Evolutionary conservation across 106 monocot species (phyloP).

Genomic region (Ottelia alismoides): DNA sequence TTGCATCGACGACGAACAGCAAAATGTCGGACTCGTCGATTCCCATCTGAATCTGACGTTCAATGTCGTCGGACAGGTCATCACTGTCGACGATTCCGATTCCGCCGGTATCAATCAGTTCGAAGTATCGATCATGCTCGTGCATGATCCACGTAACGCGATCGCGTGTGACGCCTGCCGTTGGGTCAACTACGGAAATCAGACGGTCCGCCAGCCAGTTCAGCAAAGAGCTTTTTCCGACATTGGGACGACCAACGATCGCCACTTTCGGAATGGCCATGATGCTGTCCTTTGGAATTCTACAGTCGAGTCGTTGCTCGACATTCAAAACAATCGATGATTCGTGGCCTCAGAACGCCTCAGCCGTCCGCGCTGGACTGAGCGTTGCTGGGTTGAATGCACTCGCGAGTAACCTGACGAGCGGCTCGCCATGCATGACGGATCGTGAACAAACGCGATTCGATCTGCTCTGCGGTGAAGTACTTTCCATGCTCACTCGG

Average conservation of each 20-base stretch:
- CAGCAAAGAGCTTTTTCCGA: not conserved
- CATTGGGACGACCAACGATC: not conserved
- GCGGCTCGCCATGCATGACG: no score
- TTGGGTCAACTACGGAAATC: not conserved
- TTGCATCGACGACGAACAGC: not conserved
- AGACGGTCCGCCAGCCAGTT: not conserved
- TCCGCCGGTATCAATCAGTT: not conserved
- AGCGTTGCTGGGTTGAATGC: no score
- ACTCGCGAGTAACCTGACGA: no score
- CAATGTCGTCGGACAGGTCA: not conserved
- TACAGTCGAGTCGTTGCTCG: no score
- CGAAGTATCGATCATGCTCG: not conserved
- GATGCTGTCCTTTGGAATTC: no score
- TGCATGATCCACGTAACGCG: not conserved
- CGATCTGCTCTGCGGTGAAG: no score
- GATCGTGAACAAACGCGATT: no score
- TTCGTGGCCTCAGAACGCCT: no score
- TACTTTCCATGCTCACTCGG: no score
- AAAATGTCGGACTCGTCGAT: not conserved
- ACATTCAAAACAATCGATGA: no score
- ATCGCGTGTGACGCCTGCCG: not conserved
- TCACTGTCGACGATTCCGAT: not conserved
- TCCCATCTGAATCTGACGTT: not conserved
- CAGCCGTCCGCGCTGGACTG: no score
- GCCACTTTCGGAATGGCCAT: no score